phyloP scores from a whole-genome alignment of 2,329 filamentous ascomycete species.

The Cladosporium sp. region DNA sequence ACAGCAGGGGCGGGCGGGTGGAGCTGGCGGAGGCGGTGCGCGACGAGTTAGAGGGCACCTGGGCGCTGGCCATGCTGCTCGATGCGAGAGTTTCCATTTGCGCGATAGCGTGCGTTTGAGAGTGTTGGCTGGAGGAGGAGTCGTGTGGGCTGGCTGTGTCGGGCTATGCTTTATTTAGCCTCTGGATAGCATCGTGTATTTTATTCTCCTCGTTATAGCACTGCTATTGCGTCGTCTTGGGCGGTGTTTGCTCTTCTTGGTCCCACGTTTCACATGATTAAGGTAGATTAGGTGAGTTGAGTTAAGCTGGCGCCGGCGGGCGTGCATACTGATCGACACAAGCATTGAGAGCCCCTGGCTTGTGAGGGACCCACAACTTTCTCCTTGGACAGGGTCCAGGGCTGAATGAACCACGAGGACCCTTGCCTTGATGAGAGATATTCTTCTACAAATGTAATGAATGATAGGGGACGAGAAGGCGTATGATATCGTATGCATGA shows the following conservation, averaged over 20 bases:
- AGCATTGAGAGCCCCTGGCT: slow-evolving; percentile 3
- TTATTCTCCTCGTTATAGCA: background rate
- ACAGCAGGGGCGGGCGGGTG: slow-evolving; percentile 43
- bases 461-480: too few species aligned
- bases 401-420: background rate
- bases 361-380: background rate
- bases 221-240: background rate
- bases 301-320: background rate
- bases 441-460: too few species aligned
- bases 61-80: slow-evolving; percentile 22
- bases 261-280: slow-evolving; percentile 12
- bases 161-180: background rate
- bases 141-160: background rate
- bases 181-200: background rate
- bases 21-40: slow-evolving; percentile 24
- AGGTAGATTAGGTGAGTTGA: background rate
- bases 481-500: too few species aligned
- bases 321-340: slow-evolving; percentile 5
- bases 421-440: background rate
- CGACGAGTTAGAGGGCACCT: slow-evolving; percentile 35
- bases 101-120: background rate
- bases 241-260: background rate
- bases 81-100: slow-evolving; percentile 17
- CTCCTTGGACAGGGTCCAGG: background rate
- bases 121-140: too few species aligned